Evolutionary conservation across 345 rosid species (phyloP).

Genomic region (Kandelia obovata): DNA sequence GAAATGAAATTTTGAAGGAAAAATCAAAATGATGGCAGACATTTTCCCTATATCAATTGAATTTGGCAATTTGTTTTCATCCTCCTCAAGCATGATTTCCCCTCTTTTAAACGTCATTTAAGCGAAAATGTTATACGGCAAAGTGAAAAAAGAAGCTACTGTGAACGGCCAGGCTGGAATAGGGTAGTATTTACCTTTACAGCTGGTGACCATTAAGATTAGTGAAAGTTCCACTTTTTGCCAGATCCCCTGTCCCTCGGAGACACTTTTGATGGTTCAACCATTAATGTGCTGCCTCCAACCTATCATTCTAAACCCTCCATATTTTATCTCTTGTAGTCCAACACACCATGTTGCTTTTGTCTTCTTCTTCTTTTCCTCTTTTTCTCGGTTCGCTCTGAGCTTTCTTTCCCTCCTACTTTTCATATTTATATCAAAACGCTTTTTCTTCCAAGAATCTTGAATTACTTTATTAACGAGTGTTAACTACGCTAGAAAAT

Average conservation of each 20-base stretch:
- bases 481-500: no score
- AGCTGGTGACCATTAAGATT: conserved; percentile 30
- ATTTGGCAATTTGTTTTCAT: no score
- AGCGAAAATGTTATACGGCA: neutral
- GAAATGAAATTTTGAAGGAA: no score
- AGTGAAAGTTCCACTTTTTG: neutral
- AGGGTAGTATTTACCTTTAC: conserved; percentile 3
- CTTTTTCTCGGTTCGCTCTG: neutral
- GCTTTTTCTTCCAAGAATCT: neutral
- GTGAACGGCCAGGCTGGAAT: conserved; percentile 2
- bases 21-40: no score
- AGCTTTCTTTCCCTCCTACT: neutral
- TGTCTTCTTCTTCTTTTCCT: neutral
- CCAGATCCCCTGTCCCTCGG: neutral
- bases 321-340: conserved; percentile 9
- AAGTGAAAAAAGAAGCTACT: neutral
- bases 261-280: conserved; percentile 2
- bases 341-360: conserved; percentile 10
- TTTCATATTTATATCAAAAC: neutral
- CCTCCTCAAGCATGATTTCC: no score
- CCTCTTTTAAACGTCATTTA: no score
- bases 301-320: conserved; percentile 22
- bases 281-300: conserved; percentile 8
- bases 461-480: no score
- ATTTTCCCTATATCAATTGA: no score